Base-by-base conservation (phyloP, 2,329 filamentous ascomycete genomes). In the Dryadomyces quercivorus region DNA sequence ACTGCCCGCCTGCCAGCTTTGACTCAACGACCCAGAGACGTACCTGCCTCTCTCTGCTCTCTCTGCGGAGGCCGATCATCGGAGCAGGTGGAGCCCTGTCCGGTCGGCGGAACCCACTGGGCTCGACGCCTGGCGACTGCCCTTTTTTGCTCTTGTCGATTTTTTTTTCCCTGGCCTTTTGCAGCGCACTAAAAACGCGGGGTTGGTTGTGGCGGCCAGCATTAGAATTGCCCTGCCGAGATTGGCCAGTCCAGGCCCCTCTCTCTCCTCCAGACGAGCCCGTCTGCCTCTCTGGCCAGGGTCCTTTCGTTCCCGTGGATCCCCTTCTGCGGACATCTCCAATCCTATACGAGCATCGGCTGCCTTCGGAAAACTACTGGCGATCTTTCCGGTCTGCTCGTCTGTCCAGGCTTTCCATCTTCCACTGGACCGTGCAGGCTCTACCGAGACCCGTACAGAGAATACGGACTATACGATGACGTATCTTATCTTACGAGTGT, bases 121-220 rank as follows among this genome's bases (percentile, higher is more conserved):
- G n/a, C n/a, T n/a, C n/a, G n/a, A n/a, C n/a, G n/a, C n/a, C n/a
- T n/a, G n/a, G n/a, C n/a, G n/a, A n/a, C n/a, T 13, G 21, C 47
- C 26, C 47, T 38, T 20, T 15, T n/a, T n/a, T n/a, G n/a, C n/a
- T n/a, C n/a, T n/a, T n/a, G n/a, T n/a, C n/a, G n/a, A 15, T 20
- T 13, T 40, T 50, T 50, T 48, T 48, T 48, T 42, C n/a, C 21
- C 42, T 52, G 15, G n/a, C 42, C 36, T 44, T 9, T 16, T 20
- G 18, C 42, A n/a, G 34, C 34, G 6, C 34, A 18, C 43, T 45
- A 56, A 57, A 59, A 59, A 59, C 56, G 58, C 58, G 58, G 58
- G 58, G 56, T 56, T 55, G 49, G 51, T 47, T 52, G 48, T n/a
- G n/a, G 42, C 53, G 15, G 22, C 16, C 34, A 31, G 43, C 56